Base-by-base conservation (phyloP, 2,329 filamentous ascomycete genomes). In the Calonectria crousiana region DNA sequence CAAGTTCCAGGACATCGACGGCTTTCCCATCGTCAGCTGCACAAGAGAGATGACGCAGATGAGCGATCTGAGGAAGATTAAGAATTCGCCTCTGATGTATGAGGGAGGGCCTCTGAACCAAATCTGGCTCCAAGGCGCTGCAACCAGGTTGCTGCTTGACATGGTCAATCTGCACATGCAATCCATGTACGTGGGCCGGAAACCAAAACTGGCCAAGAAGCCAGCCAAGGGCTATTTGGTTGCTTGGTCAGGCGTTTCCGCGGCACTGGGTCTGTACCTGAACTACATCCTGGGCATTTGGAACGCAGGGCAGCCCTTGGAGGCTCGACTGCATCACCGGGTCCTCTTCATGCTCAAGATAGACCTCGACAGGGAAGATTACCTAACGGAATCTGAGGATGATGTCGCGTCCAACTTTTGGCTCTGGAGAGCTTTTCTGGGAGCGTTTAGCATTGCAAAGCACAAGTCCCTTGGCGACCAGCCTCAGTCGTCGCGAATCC, bases 391-490 rank as follows among this genome's bases (percentile, higher is more conserved):
- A 10, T 20, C 64, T 13, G 41, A 18, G 8, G 34, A 60, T 2
- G 32, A 23, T 0, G 13, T 26, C 0, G 28, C 53, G 1, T 62
- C 62, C 0, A 47, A 77, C 16, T 56, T 78, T 13, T 78, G 78
- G 78, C 56, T 78, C 1, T 80, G 78, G 78, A 77, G 77, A 32
- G 78, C 72, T 1, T 80, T 79, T n/a, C 6, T 74, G 1, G 76
- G 75, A 1, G 73, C 72, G 0, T 75, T 80, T 16, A 79, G 77
- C 14, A 47, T 80, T 10, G 72, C 66, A 8, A 74, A 64, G 18
- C 41, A 72, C 3, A 16, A 23, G n/a, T 11, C 16, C 1, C 11
- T n/a, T 23, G 38, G 18, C 26, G 3, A 65, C 10, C 60, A 49
- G 23, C 28, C 26, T 4, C 60, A 53, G 28, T 2, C 6, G 71